Evolutionary conservation across 768 basidiomycete species (phyloP).

Genomic region (Tylopilus cervinicoccineus): DNA sequence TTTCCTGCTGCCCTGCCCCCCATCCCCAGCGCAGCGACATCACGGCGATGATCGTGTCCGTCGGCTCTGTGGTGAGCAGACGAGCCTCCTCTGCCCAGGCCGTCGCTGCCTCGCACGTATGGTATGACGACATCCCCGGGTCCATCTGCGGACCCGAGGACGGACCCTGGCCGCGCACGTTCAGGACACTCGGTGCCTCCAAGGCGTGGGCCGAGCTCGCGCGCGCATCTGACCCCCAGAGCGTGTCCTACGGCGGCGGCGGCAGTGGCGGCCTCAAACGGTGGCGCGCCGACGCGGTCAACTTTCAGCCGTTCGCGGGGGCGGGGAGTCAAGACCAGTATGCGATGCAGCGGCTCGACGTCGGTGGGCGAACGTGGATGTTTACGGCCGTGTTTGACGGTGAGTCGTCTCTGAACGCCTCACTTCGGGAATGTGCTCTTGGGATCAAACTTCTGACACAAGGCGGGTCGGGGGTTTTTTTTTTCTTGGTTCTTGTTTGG

Average conservation of each 20-base stretch:
- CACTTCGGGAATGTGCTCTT: not conserved
- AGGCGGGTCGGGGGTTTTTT: not conserved
- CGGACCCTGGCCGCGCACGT: conserved; percentile 61
- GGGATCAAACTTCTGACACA: not conserved
- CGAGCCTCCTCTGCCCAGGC: conserved; percentile 13
- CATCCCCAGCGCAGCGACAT: too few species aligned
- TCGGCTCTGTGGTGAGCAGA: conserved; percentile 12
- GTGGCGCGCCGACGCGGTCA: conserved; percentile 54
- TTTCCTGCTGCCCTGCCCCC: not conserved
- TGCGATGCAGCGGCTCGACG: conserved; percentile 51
- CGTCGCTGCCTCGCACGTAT: too few species aligned
- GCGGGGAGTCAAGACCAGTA: conserved; percentile 62
- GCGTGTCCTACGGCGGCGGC: conserved; percentile 31
- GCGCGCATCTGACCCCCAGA: conserved; percentile 50
- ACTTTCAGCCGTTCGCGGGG: conserved; percentile 59
- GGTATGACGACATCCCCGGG: conserved; percentile 59
- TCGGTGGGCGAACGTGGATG: conserved; percentile 56
- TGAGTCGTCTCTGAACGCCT: conserved; percentile 33
- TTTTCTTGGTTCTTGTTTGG: too few species aligned
- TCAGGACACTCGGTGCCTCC: conserved; percentile 45
- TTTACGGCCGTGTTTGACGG: conserved; percentile 72
- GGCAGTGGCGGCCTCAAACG: conserved; percentile 18
- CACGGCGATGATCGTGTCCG: conserved; percentile 11
- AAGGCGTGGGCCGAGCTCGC: conserved; percentile 53
- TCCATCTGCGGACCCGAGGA: conserved; percentile 61